phyloP scores from a whole-genome alignment of 371 early-diverging fungal species.

The Fennellomyces sp. region DNA sequence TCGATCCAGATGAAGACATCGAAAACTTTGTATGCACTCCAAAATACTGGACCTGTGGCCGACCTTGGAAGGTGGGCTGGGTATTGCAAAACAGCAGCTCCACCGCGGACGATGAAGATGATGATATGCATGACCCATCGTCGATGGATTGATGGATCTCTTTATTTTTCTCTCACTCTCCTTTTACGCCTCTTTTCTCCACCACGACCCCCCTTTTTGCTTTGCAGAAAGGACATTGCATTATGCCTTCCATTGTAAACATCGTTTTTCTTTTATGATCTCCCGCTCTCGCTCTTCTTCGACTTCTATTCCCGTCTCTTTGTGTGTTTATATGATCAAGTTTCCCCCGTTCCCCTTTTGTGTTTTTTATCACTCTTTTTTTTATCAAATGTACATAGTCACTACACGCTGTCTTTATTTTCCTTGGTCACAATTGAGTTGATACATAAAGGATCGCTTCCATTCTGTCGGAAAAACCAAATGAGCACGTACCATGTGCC shows the following conservation, averaged over 20 bases:
- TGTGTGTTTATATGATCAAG: not conserved
- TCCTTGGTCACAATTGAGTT: no score
- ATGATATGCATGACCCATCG: conserved; percentile 10
- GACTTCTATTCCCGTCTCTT: not conserved
- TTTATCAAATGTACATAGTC: conserved; percentile 1
- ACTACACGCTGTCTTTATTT: no score
- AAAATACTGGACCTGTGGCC: conserved; percentile 49
- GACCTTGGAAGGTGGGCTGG: conserved; percentile 54
- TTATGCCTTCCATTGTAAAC: no score
- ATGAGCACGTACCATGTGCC: conserved; percentile 1
- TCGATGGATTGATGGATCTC: not conserved
- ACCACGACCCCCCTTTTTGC: not conserved
- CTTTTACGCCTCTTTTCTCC: not conserved
- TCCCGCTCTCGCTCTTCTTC: no score
- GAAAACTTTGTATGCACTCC: conserved; percentile 48
- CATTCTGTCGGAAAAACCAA: not conserved
- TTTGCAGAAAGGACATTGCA: no score
- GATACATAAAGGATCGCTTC: no score
- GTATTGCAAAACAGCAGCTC: conserved; percentile 27
- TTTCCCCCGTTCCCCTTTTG: not conserved
- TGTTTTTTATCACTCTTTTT: not conserved
- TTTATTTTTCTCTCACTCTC: not conserved
- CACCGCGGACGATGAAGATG: conserved; percentile 20
- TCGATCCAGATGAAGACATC: conserved; percentile 48
- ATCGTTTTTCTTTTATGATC: not conserved